Evolutionary conservation across 441 rosid genomes (phyloP).

Genomic region (Corymbia calophylla): DNA sequence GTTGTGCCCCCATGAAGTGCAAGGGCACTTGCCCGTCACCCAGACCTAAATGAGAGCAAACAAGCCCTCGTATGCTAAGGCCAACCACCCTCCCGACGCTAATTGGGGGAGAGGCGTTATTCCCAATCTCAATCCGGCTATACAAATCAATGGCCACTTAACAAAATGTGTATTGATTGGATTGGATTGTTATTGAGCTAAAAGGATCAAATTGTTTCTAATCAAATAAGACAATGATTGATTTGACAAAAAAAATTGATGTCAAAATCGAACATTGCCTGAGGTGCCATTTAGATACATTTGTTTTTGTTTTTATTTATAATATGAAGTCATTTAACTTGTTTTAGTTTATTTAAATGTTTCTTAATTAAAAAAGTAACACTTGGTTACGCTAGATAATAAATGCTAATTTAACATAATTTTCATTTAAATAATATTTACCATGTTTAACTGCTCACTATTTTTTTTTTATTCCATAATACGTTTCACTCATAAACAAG

Average conservation of each 20-base stretch:
- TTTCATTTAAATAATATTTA: no score
- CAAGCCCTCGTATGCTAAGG: no score
- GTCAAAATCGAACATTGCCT: neutral
- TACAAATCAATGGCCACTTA: neutral
- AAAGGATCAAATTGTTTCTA: neutral
- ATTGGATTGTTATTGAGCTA: neutral
- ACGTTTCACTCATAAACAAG: neutral
- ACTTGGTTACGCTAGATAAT: neutral
- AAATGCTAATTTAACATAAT: neutral
- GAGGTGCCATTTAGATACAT: no score
- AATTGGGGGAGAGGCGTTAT: neutral
- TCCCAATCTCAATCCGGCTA: neutral
- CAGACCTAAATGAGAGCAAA: no score
- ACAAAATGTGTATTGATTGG: neutral
- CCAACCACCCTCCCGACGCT: neutral
- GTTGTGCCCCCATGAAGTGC: no score
- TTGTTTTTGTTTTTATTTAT: neutral
- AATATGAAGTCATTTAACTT: neutral
- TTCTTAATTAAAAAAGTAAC: no score
- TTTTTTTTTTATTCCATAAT: neutral
- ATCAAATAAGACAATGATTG: neutral
- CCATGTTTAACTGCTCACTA: neutral
- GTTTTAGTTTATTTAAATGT: neutral
- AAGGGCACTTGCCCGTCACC: no score
- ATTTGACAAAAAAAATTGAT: no score